Base-by-base conservation (phyloP, 805 yeast genomes). In the Candida dajiaensis region DNA sequence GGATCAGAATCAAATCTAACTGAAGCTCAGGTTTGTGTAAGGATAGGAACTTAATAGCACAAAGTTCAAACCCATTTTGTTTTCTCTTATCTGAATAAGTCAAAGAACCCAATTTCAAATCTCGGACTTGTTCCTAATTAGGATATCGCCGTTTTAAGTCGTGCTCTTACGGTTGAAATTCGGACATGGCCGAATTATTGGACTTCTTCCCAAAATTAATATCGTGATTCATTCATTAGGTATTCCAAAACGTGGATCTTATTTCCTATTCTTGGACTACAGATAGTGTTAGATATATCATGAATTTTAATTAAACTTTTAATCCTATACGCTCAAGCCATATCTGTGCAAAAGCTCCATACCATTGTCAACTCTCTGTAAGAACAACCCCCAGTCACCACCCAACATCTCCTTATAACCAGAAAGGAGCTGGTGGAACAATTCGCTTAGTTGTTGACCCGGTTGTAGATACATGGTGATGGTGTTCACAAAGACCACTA, bases 381-480 rank as follows among this genome's bases (percentile, higher is more conserved):
- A 22, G 18, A 62, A 48, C 10, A 39, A 29, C 3, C 20, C 19
- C 66, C 66, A 63, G 25, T 68, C 69, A 1, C 58, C 67, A 2
- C 83, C 84, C 47, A 77, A 53, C 38, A 78, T 67, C 18, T 55
- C 63, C 50, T 71, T 69, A 59, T 78, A 79, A 25, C 78, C 74
- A 18, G 50, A 44, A 13, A 50, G 74, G 26, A 80, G 56, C 46
- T 74, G 70, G 43, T 64, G 66, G 55, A 82, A 80, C 49, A 66
- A 53, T 13, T 63, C 63, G 20, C 62, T 68, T 46, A 81, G 66
- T 41, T 67, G 65, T 16, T 67, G 74, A 15, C 77, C 68, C 1
- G 86, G 84, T 33, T 65, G 70, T 31, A 65, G 63, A 56, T 80
- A 82, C 57, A 66, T 69, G 0, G 77, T 85, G 44, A 85, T 74